Evolutionary conservation across 768 basidiomycete species (phyloP).

Genomic region (Daedaleopsis sinensis): DNA sequence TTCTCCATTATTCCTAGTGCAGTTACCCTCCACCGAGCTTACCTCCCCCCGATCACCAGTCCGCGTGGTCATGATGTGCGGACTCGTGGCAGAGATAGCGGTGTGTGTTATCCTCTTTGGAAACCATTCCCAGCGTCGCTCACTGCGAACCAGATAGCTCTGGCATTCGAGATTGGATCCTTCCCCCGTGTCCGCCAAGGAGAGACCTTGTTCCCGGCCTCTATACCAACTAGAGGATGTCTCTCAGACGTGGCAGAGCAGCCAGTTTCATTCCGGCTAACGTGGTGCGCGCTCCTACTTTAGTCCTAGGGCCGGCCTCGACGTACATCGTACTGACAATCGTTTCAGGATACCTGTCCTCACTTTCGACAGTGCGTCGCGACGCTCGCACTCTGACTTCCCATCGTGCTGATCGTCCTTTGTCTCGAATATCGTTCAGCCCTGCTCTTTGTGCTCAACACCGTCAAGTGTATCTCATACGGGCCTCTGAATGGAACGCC

Average conservation of each 20-base stretch:
- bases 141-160: not conserved
- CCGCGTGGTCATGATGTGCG: not conserved
- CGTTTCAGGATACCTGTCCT: not conserved
- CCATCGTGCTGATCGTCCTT: not conserved
- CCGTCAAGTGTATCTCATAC: conserved; percentile 20
- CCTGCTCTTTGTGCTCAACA: conserved; percentile 18
- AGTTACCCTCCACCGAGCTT: not conserved
- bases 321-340: not conserved
- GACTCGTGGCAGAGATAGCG: not conserved
- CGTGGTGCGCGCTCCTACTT: not conserved
- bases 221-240: not conserved
- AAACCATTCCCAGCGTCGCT: not conserved
- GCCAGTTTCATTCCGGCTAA: not conserved
- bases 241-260: not conserved
- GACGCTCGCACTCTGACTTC: not conserved
- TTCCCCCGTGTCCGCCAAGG: not conserved
- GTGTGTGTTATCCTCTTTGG: not conserved
- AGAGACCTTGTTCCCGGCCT: not conserved
- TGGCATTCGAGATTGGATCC: not conserved
- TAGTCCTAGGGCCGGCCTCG: not conserved
- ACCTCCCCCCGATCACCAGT: not conserved
- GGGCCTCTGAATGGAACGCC: conserved; percentile 17
- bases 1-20: not conserved
- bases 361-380: not conserved
- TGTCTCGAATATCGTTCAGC: conserved; percentile 1